Evolutionary conservation across 257 asterid species (phyloP).

Genomic region (Hygrophila difformis): DNA sequence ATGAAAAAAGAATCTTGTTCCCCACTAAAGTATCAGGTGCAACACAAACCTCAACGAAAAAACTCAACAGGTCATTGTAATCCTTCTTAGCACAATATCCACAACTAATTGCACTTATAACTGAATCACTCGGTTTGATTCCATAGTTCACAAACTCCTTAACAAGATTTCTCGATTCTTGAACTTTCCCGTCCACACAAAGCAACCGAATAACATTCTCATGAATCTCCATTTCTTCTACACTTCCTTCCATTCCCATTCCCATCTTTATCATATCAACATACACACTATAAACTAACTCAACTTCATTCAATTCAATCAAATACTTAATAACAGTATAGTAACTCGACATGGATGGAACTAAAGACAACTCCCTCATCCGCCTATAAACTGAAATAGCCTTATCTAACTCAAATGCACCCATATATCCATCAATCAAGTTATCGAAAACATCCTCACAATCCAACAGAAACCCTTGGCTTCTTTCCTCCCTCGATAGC

Average conservation of each 20-base stretch:
- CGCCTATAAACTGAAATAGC: conserved; percentile 45
- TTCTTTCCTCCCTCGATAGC: conserved; percentile 53
- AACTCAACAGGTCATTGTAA: conserved; percentile 60
- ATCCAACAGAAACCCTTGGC: conserved; percentile 52
- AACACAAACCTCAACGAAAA: conserved; percentile 42
- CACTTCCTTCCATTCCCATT: conserved; percentile 32
- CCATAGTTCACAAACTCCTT: conserved; percentile 32
- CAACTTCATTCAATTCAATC: conserved; percentile 41
- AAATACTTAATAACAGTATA: conserved; percentile 35
- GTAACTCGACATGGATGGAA: conserved; percentile 48
- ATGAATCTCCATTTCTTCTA: conserved; percentile 30
- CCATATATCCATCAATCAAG: conserved; percentile 61
- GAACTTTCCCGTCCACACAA: conserved; percentile 63
- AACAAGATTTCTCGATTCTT: conserved; percentile 65
- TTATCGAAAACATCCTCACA: conserved; percentile 53
- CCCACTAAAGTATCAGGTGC: conserved; percentile 39
- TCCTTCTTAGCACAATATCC: conserved; percentile 83
- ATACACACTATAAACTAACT: conserved; percentile 35
- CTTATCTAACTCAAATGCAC: conserved; percentile 43
- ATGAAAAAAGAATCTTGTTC: conserved; percentile 54
- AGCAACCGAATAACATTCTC: conserved; percentile 54
- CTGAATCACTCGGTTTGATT: conserved; percentile 34
- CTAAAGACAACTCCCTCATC: conserved; percentile 54
- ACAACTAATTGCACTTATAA: conserved; percentile 35
- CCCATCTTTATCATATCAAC: conserved; percentile 43